Evolutionary conservation across 1,284 basidiomycete species (phyloP).

Genomic region (Ustilago bromivora): DNA sequence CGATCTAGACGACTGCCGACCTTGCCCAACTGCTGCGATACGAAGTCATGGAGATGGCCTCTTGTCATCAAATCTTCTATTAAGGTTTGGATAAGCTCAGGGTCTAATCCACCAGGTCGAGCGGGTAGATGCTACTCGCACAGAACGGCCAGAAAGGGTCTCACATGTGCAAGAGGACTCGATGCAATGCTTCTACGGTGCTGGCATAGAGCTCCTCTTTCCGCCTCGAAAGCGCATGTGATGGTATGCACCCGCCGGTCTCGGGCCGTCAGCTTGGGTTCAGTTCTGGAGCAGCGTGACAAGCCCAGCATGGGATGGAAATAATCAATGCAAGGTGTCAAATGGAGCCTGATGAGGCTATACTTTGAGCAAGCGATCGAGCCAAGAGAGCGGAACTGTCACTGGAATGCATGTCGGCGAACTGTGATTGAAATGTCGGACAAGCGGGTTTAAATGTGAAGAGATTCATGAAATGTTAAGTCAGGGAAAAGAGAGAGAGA

Average conservation of each 20-base stretch:
- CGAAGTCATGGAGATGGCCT: too few relatives aligned
- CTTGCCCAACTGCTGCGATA: not conserved
- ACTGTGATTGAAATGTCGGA: too few relatives aligned
- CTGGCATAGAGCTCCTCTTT: not conserved
- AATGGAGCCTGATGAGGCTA: not conserved
- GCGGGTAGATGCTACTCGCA: conserved; percentile 28
- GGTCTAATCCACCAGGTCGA: not conserved
- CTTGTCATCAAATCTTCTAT: not conserved
- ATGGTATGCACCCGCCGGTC: not conserved
- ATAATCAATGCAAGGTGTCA: not conserved
- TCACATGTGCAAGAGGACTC: conserved; percentile 13
- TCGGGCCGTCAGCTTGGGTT: not conserved
- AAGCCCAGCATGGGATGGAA: not conserved
- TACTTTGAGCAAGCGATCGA: not conserved
- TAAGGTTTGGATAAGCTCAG: not conserved
- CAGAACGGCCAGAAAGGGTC: conserved; percentile 9
- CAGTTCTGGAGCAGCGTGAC: not conserved
- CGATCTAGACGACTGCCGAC: conserved; percentile 16
- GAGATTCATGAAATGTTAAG: too few relatives aligned
- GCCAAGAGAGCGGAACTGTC: not conserved
- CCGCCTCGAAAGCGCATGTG: not conserved
- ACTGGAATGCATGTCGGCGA: not conserved
- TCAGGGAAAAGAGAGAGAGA: too few relatives aligned
- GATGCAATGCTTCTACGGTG: not conserved
- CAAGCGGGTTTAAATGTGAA: too few relatives aligned